phyloP scores from a whole-genome alignment of 768 basidiomycete genomes.

The Kwoniella dendrophila region DNA sequence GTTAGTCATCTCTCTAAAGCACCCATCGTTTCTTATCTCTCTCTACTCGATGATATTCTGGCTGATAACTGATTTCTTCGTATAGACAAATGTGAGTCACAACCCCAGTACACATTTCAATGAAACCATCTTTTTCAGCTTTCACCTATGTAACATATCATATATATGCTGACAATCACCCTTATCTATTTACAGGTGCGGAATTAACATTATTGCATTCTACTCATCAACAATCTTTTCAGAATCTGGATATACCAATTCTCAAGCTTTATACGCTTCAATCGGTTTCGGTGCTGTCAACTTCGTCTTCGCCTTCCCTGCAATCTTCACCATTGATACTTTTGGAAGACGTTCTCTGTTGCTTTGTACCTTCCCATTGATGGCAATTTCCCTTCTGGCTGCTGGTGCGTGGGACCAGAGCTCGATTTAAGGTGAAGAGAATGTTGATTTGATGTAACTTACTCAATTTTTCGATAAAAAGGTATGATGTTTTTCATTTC shows the following conservation, averaged over 20 bases:
- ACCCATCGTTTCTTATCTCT: no score
- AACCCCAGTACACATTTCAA: neutral
- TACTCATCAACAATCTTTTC: conserved; percentile 56
- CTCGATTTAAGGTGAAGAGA: neutral
- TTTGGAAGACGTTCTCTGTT: conserved; percentile 24
- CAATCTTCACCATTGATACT: conserved; percentile 36
- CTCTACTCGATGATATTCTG: no score
- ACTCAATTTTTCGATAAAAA: conserved; percentile 65
- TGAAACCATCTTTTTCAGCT: neutral
- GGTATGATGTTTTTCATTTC: conserved; percentile 68
- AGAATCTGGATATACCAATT: conserved; percentile 38
- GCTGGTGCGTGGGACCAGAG: neutral
- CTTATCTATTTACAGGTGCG: conserved; percentile 13
- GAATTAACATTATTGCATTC: conserved; percentile 56
- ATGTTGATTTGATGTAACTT: conserved; percentile 27
- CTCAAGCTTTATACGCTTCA: conserved; percentile 44
- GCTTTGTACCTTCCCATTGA: conserved; percentile 71
- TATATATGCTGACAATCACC: neutral
- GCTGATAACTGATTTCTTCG: no score
- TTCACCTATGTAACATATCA: neutral
- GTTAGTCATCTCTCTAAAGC: no score
- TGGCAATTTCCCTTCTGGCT: conserved; percentile 74
- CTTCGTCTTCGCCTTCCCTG: conserved; percentile 34
- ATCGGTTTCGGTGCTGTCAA: conserved; percentile 51
- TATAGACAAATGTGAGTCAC: conserved; percentile 30